These are phyloP conservation scores for Clonostachys rosea DNA, from an alignment of 2,329 filamentous ascomycete genomes.

Conservation along the genomic window DNA sequence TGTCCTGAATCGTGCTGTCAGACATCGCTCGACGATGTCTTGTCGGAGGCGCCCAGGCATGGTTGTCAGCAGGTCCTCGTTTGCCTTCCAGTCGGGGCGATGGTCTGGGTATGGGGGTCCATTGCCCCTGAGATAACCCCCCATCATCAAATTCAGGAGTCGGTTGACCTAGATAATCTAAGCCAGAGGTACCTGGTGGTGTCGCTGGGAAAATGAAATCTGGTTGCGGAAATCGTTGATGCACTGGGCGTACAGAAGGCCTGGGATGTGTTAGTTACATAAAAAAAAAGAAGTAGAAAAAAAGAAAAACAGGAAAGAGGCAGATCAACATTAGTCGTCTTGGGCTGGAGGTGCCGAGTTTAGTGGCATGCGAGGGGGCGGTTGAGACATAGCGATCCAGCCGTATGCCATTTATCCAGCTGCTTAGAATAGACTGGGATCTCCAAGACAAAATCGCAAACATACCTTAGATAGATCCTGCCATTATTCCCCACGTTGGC, in stretches of 20 bases:
- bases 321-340: no score
- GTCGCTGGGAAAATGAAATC: constrained; percentile 57
- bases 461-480: constrained; percentile 76
- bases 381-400: no score
- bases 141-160: constrained; percentile 12
- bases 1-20: constrained; percentile 71
- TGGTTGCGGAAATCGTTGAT: constrained; percentile 58
- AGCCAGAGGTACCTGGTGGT: constrained; percentile 52
- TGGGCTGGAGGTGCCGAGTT: no score
- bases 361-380: background rate
- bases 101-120: constrained; percentile 33
- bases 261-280: constrained; percentile 25
- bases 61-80: background rate
- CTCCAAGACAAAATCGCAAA: background rate
- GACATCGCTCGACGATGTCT: constrained; percentile 64
- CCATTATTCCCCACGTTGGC: constrained; percentile 81
- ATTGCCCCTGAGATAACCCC: constrained; percentile 26
- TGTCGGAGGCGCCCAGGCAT: constrained; percentile 8
- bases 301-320: no score
- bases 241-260: constrained; percentile 55
- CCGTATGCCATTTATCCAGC: background rate
- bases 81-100: constrained; percentile 22
- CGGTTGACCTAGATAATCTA: constrained; percentile 36
- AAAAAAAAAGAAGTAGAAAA: background rate
- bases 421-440: no score